Conservation (phyloP, 768 basidiomycete species). For the Paxillus ammoniavirescens region DNA sequence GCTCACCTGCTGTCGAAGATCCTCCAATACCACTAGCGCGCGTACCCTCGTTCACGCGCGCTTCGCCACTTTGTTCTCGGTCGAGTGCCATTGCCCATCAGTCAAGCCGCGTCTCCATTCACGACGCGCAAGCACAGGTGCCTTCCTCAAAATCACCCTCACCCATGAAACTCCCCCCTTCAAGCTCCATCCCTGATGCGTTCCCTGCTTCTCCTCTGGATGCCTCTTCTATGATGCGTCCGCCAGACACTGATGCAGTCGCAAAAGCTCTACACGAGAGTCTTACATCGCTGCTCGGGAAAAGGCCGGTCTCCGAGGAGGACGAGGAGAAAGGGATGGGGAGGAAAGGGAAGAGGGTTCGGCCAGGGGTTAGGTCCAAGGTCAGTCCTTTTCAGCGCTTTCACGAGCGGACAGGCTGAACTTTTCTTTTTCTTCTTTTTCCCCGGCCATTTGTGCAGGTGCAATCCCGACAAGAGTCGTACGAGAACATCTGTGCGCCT, state of each 20-base stretch:
- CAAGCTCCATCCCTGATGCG: slow-evolving; percentile 14
- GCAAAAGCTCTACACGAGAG: slow-evolving; percentile 67
- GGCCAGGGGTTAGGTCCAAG: slow-evolving; percentile 37
- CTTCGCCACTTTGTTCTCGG: not conserved
- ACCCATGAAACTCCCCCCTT: slow-evolving; percentile 46
- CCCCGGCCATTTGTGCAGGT: slow-evolving; percentile 22
- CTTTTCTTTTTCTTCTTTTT: not conserved
- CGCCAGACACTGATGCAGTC: slow-evolving; percentile 43
- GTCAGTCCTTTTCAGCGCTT: slow-evolving; percentile 20
- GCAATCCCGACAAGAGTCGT: slow-evolving; percentile 40
- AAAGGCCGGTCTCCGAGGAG: slow-evolving; percentile 50
- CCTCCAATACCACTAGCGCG: not conserved
- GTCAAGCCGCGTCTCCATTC: slow-evolving; percentile 22
- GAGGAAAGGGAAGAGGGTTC: slow-evolving; percentile 35
- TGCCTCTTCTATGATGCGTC: slow-evolving; percentile 29
- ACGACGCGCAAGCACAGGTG: slow-evolving; percentile 36
- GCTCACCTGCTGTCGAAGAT: slow-evolving; percentile 18
- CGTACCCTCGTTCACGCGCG: not conserved
- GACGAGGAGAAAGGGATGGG: slow-evolving; percentile 26
- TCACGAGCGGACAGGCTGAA: not conserved
- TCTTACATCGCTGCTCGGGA: slow-evolving; percentile 67
- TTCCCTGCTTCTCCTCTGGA: not conserved
- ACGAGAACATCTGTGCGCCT: slow-evolving; percentile 20
- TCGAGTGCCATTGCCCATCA: not conserved
- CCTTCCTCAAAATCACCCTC: slow-evolving; percentile 59